These are phyloP conservation scores for Agapanthus africanus DNA, from an alignment of 106 monocot genomes.

Conservation along the genomic window DNA sequence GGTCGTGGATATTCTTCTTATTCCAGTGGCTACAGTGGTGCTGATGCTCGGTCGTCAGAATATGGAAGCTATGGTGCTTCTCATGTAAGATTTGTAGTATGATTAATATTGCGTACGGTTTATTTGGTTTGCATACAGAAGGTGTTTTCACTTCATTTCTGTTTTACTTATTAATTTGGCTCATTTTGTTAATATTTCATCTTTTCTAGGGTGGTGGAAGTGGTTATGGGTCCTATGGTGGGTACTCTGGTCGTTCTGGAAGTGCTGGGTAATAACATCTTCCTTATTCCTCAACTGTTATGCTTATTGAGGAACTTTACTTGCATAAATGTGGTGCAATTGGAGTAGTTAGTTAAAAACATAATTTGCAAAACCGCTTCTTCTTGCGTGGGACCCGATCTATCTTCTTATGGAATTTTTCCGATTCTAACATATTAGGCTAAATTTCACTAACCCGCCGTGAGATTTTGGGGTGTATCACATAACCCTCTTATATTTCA, in stretches of 20 bases:
- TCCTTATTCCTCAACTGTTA: background rate
- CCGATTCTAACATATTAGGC: too few species aligned
- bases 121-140: background rate
- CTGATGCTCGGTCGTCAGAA: slow-evolving; percentile 33
- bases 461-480: too few species aligned
- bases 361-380: background rate
- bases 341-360: background rate
- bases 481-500: too few species aligned
- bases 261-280: slow-evolving; percentile 56
- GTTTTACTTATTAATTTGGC: background rate
- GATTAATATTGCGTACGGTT: background rate
- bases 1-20: slow-evolving; percentile 60
- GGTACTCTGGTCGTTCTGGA: slow-evolving; percentile 63
- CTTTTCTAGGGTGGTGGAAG: slow-evolving; percentile 51
- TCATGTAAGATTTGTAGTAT: slow-evolving; percentile 36
- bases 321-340: background rate
- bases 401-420: too few species aligned
- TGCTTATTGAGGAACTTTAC: background rate
- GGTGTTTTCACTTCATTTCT: background rate
- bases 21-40: slow-evolving; percentile 44
- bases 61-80: slow-evolving; percentile 65
- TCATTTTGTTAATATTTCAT: background rate
- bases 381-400: too few species aligned
- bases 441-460: too few species aligned
- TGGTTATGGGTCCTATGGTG: slow-evolving; percentile 63